A percentile compares a stretch with the other conserved stretches of the same genome.
Conservation (phyloP, 2,329 filamentous ascomycete species). For the Aureobasidium sp. region DNA sequence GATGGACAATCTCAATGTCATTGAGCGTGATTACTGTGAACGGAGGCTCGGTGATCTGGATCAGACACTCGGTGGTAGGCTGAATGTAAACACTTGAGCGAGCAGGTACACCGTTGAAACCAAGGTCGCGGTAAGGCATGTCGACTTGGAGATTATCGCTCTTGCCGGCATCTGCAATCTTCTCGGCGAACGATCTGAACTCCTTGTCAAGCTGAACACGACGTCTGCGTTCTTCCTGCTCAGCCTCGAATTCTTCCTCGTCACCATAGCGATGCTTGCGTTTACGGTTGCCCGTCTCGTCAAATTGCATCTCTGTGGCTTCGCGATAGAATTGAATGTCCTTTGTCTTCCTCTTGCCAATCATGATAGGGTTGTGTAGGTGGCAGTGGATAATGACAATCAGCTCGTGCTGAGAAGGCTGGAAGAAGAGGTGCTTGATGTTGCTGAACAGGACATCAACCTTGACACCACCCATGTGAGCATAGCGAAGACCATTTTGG, state of each 20-base stretch:
- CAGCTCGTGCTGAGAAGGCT: slow-evolving; percentile 90
- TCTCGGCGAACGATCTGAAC: slow-evolving; percentile 94
- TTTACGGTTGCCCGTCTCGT: slow-evolving; percentile 96
- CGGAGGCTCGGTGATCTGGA: slow-evolving; percentile 92
- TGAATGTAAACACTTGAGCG: slow-evolving; percentile 93
- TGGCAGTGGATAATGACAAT: slow-evolving; percentile 98
- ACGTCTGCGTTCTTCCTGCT: slow-evolving; percentile 90
- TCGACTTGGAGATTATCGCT: slow-evolving; percentile 89
- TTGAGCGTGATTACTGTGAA: slow-evolving; percentile 94
- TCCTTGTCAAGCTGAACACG: slow-evolving; percentile 88
- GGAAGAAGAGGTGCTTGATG: slow-evolving; percentile 97
- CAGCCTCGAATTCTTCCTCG: slow-evolving; percentile 96
- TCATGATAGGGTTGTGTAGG: slow-evolving; percentile 94
- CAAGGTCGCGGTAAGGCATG: slow-evolving; percentile 92
- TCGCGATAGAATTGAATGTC: slow-evolving; percentile 98
- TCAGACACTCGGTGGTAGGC: slow-evolving; percentile 91
- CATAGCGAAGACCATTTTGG: slow-evolving; percentile 95
- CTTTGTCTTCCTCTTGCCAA: slow-evolving; percentile 98
- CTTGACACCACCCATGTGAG: slow-evolving; percentile 70
- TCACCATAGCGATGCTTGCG: slow-evolving; percentile 96
- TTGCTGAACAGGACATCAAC: slow-evolving; percentile 97
- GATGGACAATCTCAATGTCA: slow-evolving; percentile 91
- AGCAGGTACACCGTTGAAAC: slow-evolving; percentile 93
- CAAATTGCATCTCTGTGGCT: slow-evolving; percentile 96
- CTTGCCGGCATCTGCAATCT: slow-evolving; percentile 91